These are phyloP conservation scores for Ceratocystis colombiana DNA, from an alignment of 2,329 filamentous ascomycete species.

Conservation along the genomic window DNA sequence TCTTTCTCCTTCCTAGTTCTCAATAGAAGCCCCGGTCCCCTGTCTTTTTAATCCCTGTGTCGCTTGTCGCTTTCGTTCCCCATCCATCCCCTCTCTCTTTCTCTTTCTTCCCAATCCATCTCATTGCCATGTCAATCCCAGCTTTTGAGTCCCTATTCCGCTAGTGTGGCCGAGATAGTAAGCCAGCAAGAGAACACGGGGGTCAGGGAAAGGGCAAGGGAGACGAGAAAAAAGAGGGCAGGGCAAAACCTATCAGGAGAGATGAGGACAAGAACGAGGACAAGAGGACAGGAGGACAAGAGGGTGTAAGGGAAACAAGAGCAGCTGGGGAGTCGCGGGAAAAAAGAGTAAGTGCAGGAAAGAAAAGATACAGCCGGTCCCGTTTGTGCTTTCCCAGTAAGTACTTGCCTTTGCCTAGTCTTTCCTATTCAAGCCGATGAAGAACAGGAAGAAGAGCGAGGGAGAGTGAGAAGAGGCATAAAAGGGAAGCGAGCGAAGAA, in stretches of 20 bases:
- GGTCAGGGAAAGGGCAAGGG: neutral
- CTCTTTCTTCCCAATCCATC: neutral
- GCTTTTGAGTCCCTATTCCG: constrained; percentile 12
- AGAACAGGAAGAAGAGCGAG: neutral
- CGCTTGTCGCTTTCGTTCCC: neutral
- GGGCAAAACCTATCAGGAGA: neutral
- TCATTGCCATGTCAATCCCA: neutral
- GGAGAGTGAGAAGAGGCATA: neutral
- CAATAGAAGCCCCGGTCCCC: neutral
- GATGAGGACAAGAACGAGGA: neutral
- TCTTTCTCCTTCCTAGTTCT: neutral
- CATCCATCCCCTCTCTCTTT: neutral
- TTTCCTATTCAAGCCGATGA: neutral
- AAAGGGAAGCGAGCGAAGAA: neutral
- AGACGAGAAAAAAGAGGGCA: constrained; percentile 7
- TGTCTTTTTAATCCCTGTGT: neutral
- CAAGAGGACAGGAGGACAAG: neutral
- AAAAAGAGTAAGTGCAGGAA: neutral
- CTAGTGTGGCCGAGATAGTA: constrained; percentile 3
- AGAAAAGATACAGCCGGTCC: neutral
- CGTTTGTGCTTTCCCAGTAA: neutral
- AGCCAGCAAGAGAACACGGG: neutral
- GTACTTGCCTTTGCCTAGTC: constrained; percentile 5
- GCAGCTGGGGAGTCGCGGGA: neutral
- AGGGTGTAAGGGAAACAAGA: neutral